Conservation (phyloP, 768 basidiomycete species). For the Paxillus ammoniavirescens region DNA sequence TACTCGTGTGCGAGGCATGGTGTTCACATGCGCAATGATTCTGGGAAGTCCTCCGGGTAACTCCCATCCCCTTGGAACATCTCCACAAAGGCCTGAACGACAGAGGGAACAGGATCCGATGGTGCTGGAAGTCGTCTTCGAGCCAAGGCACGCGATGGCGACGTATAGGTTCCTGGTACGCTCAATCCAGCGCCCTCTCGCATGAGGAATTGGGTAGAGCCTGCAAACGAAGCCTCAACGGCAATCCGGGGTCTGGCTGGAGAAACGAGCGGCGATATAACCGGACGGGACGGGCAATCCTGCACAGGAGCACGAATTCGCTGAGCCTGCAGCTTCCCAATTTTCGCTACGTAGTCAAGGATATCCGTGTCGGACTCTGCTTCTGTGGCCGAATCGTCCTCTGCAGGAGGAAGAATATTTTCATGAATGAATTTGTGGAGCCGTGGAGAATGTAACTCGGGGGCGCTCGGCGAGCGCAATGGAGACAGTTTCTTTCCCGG, state of each 20-base stretch:
- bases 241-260: conserved; percentile 20
- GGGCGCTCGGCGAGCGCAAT: neutral
- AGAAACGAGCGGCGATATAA: conserved; percentile 29
- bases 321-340: conserved; percentile 9
- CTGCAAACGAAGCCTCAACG: neutral
- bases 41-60: conserved; percentile 34
- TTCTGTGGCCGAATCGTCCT: conserved; percentile 31
- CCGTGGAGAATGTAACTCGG: neutral
- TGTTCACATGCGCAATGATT: conserved; percentile 22
- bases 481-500: neutral
- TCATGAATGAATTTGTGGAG: neutral
- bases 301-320: neutral
- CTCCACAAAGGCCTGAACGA: conserved; percentile 28
- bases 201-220: conserved; percentile 1
- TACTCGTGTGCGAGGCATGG: conserved; percentile 1
- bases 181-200: conserved; percentile 10
- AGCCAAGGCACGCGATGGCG: neutral
- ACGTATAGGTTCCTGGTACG: neutral
- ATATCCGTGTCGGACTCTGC: conserved; percentile 33
- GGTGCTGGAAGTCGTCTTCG: neutral
- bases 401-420: neutral
- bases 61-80: conserved; percentile 36
- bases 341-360: conserved; percentile 15
- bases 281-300: conserved; percentile 4
- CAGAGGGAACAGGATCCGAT: conserved; percentile 24